phyloP scores from a whole-genome alignment of 768 basidiomycete genomes.

The Rhizopogon vulgaris region DNA sequence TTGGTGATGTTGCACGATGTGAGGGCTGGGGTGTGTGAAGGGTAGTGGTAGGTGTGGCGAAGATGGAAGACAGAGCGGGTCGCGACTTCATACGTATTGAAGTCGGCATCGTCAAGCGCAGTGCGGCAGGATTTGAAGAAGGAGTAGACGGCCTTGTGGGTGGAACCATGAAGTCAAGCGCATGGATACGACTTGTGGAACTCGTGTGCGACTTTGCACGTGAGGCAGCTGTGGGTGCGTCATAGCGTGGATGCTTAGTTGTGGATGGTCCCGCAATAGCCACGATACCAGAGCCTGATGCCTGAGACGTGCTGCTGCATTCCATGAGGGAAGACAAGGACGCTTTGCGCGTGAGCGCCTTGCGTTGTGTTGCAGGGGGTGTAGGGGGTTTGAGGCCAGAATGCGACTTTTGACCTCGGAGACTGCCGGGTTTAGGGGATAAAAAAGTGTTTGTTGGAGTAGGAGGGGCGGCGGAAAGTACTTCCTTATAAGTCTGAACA shows the following conservation, averaged over 20 bases:
- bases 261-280: conserved; percentile 27
- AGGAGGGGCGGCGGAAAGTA: conserved; percentile 44
- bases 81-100: conserved; percentile 70
- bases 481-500: conserved; percentile 54
- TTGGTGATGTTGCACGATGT: conserved; percentile 51
- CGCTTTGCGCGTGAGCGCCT: conserved; percentile 62
- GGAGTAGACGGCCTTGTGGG: conserved; percentile 77
- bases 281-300: conserved; percentile 44
- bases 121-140: conserved; percentile 67
- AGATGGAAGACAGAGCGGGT: conserved; percentile 71
- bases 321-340: conserved; percentile 74
- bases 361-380: conserved; percentile 57
- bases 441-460: conserved; percentile 52
- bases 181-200: conserved; percentile 56
- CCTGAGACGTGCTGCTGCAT: conserved; percentile 46
- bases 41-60: conserved; percentile 40
- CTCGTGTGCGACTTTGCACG: conserved; percentile 66
- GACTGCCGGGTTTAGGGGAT: conserved; percentile 62
- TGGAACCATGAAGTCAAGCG: conserved; percentile 61
- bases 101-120: conserved; percentile 85
- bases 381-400: conserved; percentile 73
- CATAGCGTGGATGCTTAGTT: conserved; percentile 50
- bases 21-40: conserved; percentile 26
- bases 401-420: conserved; percentile 81
- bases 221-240: conserved; percentile 76